phyloP scores from a whole-genome alignment of 805 yeast species.

The Teunomyces panamensis region DNA sequence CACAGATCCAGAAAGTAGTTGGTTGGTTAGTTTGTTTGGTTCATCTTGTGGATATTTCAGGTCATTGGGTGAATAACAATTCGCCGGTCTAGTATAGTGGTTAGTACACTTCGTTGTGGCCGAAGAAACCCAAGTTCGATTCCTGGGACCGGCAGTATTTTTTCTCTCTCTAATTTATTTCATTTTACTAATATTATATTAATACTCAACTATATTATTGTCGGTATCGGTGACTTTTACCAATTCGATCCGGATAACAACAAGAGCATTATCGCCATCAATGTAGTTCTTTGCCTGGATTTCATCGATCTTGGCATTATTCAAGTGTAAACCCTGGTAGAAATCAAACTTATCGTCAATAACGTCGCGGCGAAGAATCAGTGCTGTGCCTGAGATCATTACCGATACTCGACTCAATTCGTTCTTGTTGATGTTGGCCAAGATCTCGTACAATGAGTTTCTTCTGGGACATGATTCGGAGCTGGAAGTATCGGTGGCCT shows the following conservation, averaged over 20 bases:
- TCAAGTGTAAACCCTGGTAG: conserved; percentile 60
- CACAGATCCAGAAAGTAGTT: no score
- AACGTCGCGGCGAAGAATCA: conserved; percentile 40
- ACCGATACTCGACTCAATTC: conserved; percentile 81
- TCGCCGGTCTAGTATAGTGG: conserved; percentile 50
- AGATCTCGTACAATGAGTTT: conserved; percentile 40
- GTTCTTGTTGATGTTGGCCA: conserved; percentile 74
- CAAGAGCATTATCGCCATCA: conserved; percentile 58
- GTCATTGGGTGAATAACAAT: not conserved
- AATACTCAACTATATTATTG: conserved; percentile 49
- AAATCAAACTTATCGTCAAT: conserved; percentile 47
- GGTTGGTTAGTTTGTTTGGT: no score
- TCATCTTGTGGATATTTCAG: not conserved
- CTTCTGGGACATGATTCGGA: conserved; percentile 12
- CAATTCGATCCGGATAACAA: conserved; percentile 60
- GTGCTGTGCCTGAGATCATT: conserved; percentile 72
- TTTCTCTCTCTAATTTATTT: conserved; percentile 2
- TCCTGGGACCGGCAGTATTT: conserved; percentile 47
- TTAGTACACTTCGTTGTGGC: conserved; percentile 50
- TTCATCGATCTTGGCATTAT: conserved; percentile 65
- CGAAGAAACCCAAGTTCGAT: conserved; percentile 50
- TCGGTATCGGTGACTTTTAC: conserved; percentile 81
- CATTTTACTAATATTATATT: conserved; percentile 1
- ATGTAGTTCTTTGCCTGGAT: conserved; percentile 53
- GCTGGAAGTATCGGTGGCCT: conserved; percentile 5